Evolutionary conservation across 1,139 yeast genomes (phyloP).

Genomic region (Hemisphaericaspora xylanilytica): DNA sequence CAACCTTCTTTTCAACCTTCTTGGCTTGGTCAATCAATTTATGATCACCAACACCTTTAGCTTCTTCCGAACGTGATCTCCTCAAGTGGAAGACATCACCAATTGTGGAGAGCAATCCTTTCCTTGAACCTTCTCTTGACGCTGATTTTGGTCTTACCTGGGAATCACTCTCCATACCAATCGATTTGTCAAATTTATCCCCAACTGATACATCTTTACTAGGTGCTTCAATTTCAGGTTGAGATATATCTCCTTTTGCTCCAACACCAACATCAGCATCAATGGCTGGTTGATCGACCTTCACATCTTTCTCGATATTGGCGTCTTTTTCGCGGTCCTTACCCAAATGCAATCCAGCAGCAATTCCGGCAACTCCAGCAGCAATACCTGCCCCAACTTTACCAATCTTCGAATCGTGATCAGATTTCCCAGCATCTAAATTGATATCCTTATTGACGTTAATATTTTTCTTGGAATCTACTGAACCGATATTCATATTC

Average conservation of each 20-base stretch:
- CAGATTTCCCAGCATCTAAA: neutral
- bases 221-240: neutral
- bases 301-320: neutral
- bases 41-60: neutral
- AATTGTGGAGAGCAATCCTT: constrained; percentile 1
- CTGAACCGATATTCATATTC: neutral
- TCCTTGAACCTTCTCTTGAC: constrained; percentile 2
- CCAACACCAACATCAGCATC: neutral
- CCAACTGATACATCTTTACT: neutral
- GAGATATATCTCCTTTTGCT: neutral
- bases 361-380: constrained; percentile 8
- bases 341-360: constrained; percentile 3
- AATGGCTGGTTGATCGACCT: neutral
- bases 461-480: neutral
- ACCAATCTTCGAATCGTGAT: neutral
- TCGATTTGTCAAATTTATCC: neutral
- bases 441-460: neutral
- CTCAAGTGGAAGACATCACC: constrained; percentile 1
- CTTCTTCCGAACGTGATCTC: neutral
- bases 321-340: neutral
- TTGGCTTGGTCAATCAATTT: neutral
- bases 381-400: constrained; percentile 4
- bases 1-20: neutral
- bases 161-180: neutral
- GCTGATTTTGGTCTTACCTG: neutral